phyloP scores from a whole-genome alignment of 345 rosid species.

The Kandelia obovata region DNA sequence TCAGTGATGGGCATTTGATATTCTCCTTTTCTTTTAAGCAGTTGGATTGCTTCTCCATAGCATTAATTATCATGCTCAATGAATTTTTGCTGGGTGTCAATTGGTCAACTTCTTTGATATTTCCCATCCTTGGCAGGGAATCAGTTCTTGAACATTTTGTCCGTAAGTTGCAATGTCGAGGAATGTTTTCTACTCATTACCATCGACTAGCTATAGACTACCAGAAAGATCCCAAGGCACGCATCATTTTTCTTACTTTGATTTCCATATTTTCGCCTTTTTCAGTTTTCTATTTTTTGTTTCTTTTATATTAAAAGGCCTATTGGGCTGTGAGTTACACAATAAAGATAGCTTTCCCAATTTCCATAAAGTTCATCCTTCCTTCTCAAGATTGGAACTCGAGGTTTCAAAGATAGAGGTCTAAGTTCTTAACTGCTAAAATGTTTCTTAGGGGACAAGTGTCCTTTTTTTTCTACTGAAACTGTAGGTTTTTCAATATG shows the following conservation, averaged over 20 bases:
- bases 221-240: slow-evolving; percentile 58
- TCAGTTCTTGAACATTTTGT: slow-evolving; percentile 89
- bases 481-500: neutral
- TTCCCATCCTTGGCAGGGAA: slow-evolving; percentile 46
- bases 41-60: slow-evolving; percentile 4
- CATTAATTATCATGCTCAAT: neutral
- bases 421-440: too few relatives aligned
- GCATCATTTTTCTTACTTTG: neutral
- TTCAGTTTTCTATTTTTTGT: too few relatives aligned
- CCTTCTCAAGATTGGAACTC: too few relatives aligned
- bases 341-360: too few relatives aligned
- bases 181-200: slow-evolving; percentile 95
- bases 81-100: neutral
- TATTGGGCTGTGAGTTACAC: too few relatives aligned
- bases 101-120: slow-evolving; percentile 1
- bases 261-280: neutral
- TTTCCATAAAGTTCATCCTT: too few relatives aligned
- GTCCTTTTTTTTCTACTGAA: neutral
- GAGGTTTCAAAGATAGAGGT: too few relatives aligned
- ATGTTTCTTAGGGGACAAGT: too few relatives aligned
- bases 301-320: too few relatives aligned
- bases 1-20: neutral
- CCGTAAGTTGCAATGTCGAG: slow-evolving; percentile 70
- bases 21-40: neutral
- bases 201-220: slow-evolving; percentile 80